Base-by-base conservation (phyloP, 441 rosid species). In the Populus hybrid region DNA sequence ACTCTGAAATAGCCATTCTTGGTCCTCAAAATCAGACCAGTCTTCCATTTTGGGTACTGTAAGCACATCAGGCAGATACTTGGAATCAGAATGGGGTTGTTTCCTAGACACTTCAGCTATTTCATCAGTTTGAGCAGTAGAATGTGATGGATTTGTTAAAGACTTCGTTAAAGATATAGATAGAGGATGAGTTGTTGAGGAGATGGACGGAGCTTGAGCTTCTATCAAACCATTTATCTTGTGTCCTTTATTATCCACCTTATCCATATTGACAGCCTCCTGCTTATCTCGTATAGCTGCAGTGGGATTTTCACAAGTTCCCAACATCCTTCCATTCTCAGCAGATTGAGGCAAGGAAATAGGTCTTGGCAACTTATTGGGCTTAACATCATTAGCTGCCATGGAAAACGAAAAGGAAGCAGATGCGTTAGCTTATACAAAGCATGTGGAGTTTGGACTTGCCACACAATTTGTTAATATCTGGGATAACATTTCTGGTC, bases 301-400 rank as follows among this genome's bases (percentile, higher is more conserved):
- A 28, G 71, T n/a, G 77, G 71, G 69, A 82, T 77, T 81, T 80
- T 82, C 78, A 70, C 69, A 80, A 16, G 76, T 77, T 76, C 80
- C 91, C 77, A 78, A 40, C 75, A 83, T 84, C 82, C 83, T 87
- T 77, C 89, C 92, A 71, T 89, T 92, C 84, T 89, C 86, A 64
- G 76, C 61, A 6, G 72, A 79, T 6, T 84, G 76, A 70, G 77
- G 77, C 23, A 81, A 78, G 77, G 81, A 76, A 68, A 76, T 68
- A 73, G 74, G 87, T 78, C 72, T 86, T 35, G 70, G 86, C 69
- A 81, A 74, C 84, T 90, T 89, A 53, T 71, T 85, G 59, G 92
- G 88, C 81, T 74, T 61, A 71, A 38, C 36, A 79, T 87, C 93
- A 72, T 83, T 84, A 72, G 85, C 94, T 90, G 92, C 73, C 75